These are phyloP conservation scores for Paramecium sonneborni DNA, from an alignment of 73 alveolate genomes.

Conservation along the genomic window DNA sequence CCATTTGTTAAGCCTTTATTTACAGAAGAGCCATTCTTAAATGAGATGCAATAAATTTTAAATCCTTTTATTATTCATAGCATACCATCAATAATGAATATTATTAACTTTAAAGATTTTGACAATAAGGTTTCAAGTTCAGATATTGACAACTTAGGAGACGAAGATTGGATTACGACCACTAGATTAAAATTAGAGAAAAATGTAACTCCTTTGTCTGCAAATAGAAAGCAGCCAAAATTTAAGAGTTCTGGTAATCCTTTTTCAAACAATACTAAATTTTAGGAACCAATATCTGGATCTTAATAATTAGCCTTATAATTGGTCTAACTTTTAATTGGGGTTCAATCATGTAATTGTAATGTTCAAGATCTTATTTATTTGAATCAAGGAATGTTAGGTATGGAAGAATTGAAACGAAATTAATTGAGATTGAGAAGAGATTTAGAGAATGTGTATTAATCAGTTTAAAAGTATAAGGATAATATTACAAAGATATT, in stretches of 20 bases:
- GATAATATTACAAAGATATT: background rate
- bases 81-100: background rate
- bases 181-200: conserved; percentile 19
- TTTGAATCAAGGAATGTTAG: background rate
- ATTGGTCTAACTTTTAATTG: background rate
- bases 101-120: background rate
- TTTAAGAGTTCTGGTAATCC: conserved; percentile 43
- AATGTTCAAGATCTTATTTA: conserved; percentile 10
- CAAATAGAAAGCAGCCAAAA: conserved; percentile 5
- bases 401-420: conserved; percentile 24
- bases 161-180: conserved; percentile 38
- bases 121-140: background rate
- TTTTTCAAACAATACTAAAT: background rate
- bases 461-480: background rate
- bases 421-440: conserved; percentile 44
- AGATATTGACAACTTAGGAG: background rate
- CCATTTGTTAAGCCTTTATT: conserved; percentile 41
- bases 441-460: conserved; percentile 18
- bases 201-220: background rate
- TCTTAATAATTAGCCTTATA: background rate
- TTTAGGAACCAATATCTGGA: conserved; percentile 9
- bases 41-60: background rate
- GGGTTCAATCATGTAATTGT: background rate
- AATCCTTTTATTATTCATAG: conserved; percentile 5
- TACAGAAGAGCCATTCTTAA: background rate